phyloP scores from a whole-genome alignment of 2,329 filamentous ascomycete species.

The Immersiporthe knoxdaviesiana region DNA sequence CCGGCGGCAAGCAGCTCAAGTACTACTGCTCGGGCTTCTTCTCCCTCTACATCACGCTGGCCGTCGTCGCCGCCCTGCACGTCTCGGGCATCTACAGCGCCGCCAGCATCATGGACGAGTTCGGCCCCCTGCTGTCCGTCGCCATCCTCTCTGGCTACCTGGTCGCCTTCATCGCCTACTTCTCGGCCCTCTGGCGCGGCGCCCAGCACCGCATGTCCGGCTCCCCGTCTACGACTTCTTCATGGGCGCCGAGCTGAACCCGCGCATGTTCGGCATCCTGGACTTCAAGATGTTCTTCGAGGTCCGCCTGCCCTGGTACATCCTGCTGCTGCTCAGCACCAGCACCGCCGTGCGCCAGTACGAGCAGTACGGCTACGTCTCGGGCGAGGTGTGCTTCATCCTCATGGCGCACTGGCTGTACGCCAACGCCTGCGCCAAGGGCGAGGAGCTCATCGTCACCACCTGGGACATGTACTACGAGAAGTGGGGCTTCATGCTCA shows the following conservation, averaged over 20 bases:
- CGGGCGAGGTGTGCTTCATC: slow-evolving; percentile 72
- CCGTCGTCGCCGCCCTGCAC: slow-evolving; percentile 72
- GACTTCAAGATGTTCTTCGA: slow-evolving; percentile 96
- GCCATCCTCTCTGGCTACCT: slow-evolving; percentile 89
- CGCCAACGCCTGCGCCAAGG: slow-evolving; percentile 81
- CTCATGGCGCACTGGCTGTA: slow-evolving; percentile 82
- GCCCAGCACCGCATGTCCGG: slow-evolving; percentile 92
- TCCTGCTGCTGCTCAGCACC: slow-evolving; percentile 71
- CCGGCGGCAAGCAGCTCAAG: slow-evolving; percentile 80
- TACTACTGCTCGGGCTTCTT: slow-evolving; percentile 94
- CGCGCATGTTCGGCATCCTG: slow-evolving; percentile 79
- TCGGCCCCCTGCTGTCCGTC: slow-evolving; percentile 89
- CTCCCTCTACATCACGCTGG: slow-evolving; percentile 87
- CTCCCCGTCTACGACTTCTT: slow-evolving; percentile 84
- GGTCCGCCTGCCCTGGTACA: slow-evolving; percentile 85
- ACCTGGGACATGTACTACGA: slow-evolving; percentile 92
- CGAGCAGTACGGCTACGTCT: slow-evolving; percentile 77
- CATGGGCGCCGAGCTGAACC: slow-evolving; percentile 87
- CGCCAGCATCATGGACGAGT: slow-evolving; percentile 92
- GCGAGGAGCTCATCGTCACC: slow-evolving; percentile 78
- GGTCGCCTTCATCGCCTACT: slow-evolving; percentile 81
- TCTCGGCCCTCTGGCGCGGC: slow-evolving; percentile 79
- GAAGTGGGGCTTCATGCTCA: slow-evolving; percentile 88
- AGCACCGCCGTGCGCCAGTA: slow-evolving; percentile 74
- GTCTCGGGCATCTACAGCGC: slow-evolving; percentile 83